A percentile compares a stretch with the other conserved stretches of the same genome.
phyloP scores from a whole-genome alignment of 176 grass and related monocot genomes.

The Oryza australiensis region DNA sequence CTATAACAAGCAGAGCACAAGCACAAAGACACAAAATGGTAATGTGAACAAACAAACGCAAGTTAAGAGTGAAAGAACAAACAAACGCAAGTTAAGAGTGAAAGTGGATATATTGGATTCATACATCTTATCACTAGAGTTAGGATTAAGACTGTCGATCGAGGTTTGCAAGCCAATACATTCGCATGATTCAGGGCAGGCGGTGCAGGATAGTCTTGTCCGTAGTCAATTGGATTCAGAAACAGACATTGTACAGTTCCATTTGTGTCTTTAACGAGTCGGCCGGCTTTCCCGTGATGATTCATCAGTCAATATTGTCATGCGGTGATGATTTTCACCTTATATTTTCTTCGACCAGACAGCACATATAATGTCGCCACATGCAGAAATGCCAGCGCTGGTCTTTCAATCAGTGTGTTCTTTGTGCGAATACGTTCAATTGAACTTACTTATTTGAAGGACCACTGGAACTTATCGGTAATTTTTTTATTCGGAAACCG shows the following conservation, averaged over 20 bases:
- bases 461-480: not conserved
- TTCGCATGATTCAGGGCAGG: not conserved
- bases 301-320: conserved; percentile 5
- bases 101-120: not conserved
- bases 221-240: not conserved
- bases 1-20: not conserved
- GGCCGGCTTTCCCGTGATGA: not conserved
- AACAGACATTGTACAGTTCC: not conserved
- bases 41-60: not conserved
- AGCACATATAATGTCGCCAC: not conserved
- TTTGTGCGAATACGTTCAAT: not conserved
- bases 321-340: not conserved
- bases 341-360: not conserved
- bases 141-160: not conserved
- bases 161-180: not conserved
- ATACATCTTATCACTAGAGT: not conserved
- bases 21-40: not conserved
- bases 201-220: not conserved
- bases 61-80: too few relatives aligned
- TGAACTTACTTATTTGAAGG: not conserved
- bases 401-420: not conserved
- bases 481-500: not conserved
- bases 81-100: too few relatives aligned
- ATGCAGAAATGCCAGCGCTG: not conserved
- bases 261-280: not conserved